Conservation (phyloP, 495 filamentous ascomycete genomes). For the Penicillium canariense region DNA sequence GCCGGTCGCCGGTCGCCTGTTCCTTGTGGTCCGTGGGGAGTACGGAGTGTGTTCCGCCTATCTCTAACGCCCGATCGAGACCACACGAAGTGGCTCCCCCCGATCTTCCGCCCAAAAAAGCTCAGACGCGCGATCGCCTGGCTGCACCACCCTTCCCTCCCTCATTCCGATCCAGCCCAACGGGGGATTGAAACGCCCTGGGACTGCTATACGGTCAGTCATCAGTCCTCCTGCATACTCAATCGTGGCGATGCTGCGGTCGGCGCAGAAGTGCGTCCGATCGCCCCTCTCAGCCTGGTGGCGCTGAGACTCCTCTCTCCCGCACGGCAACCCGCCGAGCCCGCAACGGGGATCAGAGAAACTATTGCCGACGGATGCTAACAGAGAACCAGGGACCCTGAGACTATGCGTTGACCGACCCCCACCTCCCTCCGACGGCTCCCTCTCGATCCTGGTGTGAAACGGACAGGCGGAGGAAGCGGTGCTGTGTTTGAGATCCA, state of each 20-base stretch:
- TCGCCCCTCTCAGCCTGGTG: neutral
- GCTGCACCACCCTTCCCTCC: neutral
- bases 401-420: slow-evolving; percentile 24
- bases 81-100: slow-evolving; percentile 23
- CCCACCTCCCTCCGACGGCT: slow-evolving; percentile 6
- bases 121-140: slow-evolving; percentile 16
- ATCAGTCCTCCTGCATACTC: slow-evolving; percentile 6
- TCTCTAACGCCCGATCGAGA: slow-evolving; percentile 24
- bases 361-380: slow-evolving; percentile 6
- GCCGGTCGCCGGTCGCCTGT: neutral
- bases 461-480: slow-evolving; percentile 13
- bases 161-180: slow-evolving; percentile 18
- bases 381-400: slow-evolving; percentile 6
- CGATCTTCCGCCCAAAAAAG: slow-evolving; percentile 27
- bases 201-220: slow-evolving; percentile 16
- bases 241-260: neutral
- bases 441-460: neutral
- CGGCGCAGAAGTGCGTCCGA: neutral
- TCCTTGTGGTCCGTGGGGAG: neutral
- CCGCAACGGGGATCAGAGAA: slow-evolving; percentile 1
- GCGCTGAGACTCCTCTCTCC: neutral
- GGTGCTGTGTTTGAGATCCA: slow-evolving; percentile 2
- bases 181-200: neutral
- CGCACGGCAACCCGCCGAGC: neutral
- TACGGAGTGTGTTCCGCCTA: slow-evolving; percentile 14